phyloP scores from a whole-genome alignment of 345 rosid genomes.

The Turnera subulata region DNA sequence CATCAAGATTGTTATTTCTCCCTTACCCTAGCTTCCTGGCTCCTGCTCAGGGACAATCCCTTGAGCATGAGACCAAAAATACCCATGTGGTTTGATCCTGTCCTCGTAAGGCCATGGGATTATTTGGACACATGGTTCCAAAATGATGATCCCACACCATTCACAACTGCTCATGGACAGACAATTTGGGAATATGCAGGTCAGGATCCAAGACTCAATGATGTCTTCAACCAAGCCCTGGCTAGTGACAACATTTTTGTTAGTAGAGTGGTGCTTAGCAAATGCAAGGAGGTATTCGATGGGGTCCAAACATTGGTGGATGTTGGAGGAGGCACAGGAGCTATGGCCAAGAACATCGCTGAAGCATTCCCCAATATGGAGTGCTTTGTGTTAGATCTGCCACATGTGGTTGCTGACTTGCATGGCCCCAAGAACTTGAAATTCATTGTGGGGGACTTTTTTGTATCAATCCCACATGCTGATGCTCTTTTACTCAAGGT shows the following conservation, averaged over 20 bases:
- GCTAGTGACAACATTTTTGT: constrained; percentile 8
- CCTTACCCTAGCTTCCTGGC: not conserved
- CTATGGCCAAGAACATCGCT: constrained; percentile 13
- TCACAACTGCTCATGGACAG: not conserved
- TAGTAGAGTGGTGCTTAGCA: not conserved
- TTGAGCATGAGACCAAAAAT: not conserved
- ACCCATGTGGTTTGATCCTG: not conserved
- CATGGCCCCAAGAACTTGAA: constrained; percentile 7
- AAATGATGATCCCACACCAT: constrained; percentile 11
- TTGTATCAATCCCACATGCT: constrained; percentile 14
- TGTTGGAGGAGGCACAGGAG: constrained; percentile 25
- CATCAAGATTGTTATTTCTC: not conserved
- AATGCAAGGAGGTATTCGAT: not conserved
- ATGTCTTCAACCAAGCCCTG: constrained; percentile 8
- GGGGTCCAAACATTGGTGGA: constrained; percentile 19
- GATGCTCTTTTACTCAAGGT: not conserved
- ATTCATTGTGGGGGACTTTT: constrained; percentile 18
- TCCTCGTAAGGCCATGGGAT: not conserved
- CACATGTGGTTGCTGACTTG: constrained; percentile 15
- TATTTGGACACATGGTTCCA: not conserved
- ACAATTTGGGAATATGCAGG: not conserved
- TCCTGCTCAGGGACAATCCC: not conserved
- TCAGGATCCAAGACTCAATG: not conserved
- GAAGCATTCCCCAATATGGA: constrained; percentile 11
- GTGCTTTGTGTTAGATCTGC: constrained; percentile 17